phyloP scores from a whole-genome alignment of 176 grass and related monocot species.

The Cenchrus fungigraminus region DNA sequence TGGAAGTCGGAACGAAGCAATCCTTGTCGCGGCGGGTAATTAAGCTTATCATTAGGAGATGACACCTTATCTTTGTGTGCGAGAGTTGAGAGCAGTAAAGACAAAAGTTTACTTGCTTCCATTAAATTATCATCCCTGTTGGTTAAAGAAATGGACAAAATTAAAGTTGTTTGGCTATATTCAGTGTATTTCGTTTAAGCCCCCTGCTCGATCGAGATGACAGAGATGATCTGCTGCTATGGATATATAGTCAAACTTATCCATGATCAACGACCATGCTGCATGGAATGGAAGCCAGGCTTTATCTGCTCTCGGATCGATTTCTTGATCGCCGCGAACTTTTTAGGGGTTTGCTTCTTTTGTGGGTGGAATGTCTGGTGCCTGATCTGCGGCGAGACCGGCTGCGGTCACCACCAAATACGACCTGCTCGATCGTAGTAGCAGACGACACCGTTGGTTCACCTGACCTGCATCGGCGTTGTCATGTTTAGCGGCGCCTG shows the following conservation, averaged over 20 bases:
- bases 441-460: background rate
- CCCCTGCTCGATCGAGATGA: too few relatives aligned
- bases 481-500: slow-evolving; percentile 16
- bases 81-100: background rate
- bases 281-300: background rate
- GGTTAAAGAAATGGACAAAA: background rate
- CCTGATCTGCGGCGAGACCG: background rate
- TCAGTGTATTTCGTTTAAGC: too few relatives aligned
- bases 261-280: background rate
- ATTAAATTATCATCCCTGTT: background rate
- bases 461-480: slow-evolving; percentile 1
- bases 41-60: background rate
- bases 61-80: too few relatives aligned
- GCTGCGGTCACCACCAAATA: slow-evolving; percentile 2
- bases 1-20: background rate
- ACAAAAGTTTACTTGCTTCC: background rate
- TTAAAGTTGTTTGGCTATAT: too few relatives aligned
- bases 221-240: too few relatives aligned
- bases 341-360: background rate
- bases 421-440: slow-evolving; percentile 2
- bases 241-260: background rate
- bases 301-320: background rate
- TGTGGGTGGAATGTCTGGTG: background rate
- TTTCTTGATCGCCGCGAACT: background rate
- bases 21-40: background rate